Evolutionary conservation across 2,329 filamentous ascomycete genomes (phyloP).

Genomic region (Neofusicoccum sp.): DNA sequence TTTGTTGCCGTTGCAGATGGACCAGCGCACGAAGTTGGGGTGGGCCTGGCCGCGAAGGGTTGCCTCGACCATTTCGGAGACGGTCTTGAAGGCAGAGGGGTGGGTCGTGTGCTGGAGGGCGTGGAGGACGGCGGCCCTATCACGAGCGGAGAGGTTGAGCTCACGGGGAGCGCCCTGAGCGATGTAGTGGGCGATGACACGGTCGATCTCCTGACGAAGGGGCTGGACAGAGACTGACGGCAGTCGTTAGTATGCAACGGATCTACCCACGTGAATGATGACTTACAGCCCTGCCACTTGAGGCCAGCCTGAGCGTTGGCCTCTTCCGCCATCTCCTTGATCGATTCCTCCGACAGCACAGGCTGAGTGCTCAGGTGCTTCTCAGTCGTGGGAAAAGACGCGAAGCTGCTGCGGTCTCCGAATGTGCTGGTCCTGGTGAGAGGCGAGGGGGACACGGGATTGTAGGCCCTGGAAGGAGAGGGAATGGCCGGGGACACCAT

Average conservation of each 20-base stretch:
- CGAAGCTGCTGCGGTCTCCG: not conserved
- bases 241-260: not conserved
- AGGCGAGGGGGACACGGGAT: not conserved
- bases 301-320: constrained; percentile 18
- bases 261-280: not conserved
- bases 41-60: constrained; percentile 72
- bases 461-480: not conserved
- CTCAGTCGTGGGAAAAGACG: not conserved
- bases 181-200: constrained; percentile 74
- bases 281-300: constrained; percentile 22
- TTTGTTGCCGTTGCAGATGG: constrained; percentile 77
- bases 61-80: constrained; percentile 63
- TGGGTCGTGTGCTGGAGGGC: constrained; percentile 75
- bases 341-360: constrained; percentile 18
- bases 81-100: constrained; percentile 64
- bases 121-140: constrained; percentile 62
- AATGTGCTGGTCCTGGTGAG: not conserved
- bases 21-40: constrained; percentile 82
- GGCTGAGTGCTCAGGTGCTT: constrained; percentile 15
- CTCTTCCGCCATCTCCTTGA: constrained; percentile 18
- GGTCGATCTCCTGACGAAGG: constrained; percentile 70
- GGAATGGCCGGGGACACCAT: not conserved
- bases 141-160: constrained; percentile 68
- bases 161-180: constrained; percentile 65
- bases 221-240: constrained; percentile 47